A percentile compares a stretch with the other conserved stretches of the same genome.
These are phyloP conservation scores for Gossypium schwendimanii DNA, from an alignment of 441 rosid species.

Conservation along the genomic window DNA sequence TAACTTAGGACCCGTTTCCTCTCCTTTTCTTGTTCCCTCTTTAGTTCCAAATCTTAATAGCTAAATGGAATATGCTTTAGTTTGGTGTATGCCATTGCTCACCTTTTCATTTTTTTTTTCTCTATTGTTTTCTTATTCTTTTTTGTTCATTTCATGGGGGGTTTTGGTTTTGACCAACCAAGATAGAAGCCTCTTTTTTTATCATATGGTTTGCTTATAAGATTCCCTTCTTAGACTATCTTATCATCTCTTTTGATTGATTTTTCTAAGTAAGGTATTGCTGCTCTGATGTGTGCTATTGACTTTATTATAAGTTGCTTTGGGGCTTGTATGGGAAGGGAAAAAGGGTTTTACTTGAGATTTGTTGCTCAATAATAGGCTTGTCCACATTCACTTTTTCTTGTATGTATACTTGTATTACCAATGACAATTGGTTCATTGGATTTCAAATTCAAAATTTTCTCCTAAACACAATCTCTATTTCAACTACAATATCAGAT, in stretches of 20 bases:
- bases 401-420: neutral
- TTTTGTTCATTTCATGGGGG: neutral
- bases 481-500: too few species aligned
- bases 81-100: neutral
- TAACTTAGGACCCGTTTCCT: too few species aligned
- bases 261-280: neutral
- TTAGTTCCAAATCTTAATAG: too few species aligned
- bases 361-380: too few species aligned
- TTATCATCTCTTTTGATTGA: neutral
- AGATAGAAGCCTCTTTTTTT: neutral
- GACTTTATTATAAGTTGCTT: neutral
- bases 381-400: too few species aligned
- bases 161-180: neutral
- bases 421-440: neutral
- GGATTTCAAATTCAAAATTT: constrained; percentile 34
- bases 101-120: neutral
- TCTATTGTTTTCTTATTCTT: too few species aligned
- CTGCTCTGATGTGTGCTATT: neutral
- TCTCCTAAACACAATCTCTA: constrained; percentile 19
- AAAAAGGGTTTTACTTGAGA: too few species aligned
- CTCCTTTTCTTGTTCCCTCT: too few species aligned
- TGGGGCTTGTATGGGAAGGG: too few species aligned
- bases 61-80: too few species aligned
- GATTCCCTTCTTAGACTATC: neutral
- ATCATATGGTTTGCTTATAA: neutral